Evolutionary conservation across 1,284 basidiomycete species (phyloP), one percentile per base, ranked within the genome.

Genomic region (Ceratobasidium sp.): DNA sequence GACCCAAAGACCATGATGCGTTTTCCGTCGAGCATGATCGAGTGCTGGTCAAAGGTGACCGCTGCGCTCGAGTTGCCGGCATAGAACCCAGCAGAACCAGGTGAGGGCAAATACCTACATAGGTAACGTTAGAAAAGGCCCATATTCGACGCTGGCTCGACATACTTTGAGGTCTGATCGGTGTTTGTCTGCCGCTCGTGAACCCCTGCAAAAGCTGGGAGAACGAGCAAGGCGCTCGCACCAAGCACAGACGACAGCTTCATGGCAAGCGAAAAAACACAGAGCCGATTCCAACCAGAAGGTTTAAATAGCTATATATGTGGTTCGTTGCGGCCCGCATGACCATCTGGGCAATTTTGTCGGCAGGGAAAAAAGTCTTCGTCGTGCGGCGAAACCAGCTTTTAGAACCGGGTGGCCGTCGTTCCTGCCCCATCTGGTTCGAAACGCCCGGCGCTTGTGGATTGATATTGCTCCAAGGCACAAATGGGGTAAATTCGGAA

Each of bases 51-150:
- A 50, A 87, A 82, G 1, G 85, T 86, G 3, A 85, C 10, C 84
- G 82, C n/a, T 85, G 83, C 35, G 81, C 82, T 0, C 85, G 86
- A 77, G 84, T 82, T 1, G 85, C 85, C 67, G 85, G 80, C 78
- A 86, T 86, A 78, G 86, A 87, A 35, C 81, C 82, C 50, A 81
- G 80, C 18, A 79, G 81, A 23, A 79, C 82, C n/a, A 74, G 81
- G 66, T 20, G 78, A 79, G 1, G 75, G 65, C 38, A 66, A 12
- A 55, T 75, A 75, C 30, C 73, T 65, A 41, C 27, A 27, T 7
- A 30, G 14, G 23, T 1, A 20, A 33, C 10, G 16, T 62, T 41
- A 62, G 60, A 20, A 41, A n/a, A 18, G 14, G 1, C 18, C 14
- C 8, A 7, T 50, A 3, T 18, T 14, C n/a, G 3, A 48, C 12